phyloP scores from a whole-genome alignment of 768 basidiomycete genomes.

The Boletus tomentosulus region DNA sequence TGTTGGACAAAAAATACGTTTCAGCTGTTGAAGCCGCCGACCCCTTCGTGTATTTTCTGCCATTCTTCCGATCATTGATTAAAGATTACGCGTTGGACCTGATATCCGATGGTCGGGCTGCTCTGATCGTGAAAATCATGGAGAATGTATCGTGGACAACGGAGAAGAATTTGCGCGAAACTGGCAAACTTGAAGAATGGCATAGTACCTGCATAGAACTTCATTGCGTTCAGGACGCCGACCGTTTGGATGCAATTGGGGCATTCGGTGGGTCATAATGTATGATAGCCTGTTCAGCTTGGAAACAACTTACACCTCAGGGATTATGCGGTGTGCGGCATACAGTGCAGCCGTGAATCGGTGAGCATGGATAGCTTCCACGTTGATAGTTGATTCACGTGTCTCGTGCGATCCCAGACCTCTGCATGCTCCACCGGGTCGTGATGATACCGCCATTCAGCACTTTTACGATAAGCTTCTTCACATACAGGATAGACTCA shows the following conservation, averaged over 20 bases:
- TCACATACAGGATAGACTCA: conserved; percentile 67
- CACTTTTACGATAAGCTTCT: conserved; percentile 89
- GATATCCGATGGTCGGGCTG: conserved; percentile 56
- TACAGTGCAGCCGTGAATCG: conserved; percentile 54
- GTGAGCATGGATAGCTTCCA: conserved; percentile 23
- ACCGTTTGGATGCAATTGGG: conserved; percentile 75
- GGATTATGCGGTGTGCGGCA: conserved; percentile 66
- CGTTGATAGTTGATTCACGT: not conserved
- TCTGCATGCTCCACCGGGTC: conserved; percentile 43
- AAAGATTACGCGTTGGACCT: conserved; percentile 48
- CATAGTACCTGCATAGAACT: conserved; percentile 69
- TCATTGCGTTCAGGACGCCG: conserved; percentile 80
- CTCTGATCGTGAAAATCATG: conserved; percentile 54
- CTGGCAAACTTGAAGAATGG: conserved; percentile 59
- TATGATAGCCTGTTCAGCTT: not conserved
- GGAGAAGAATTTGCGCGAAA: conserved; percentile 61
- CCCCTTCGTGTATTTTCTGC: conserved; percentile 62
- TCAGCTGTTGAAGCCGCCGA: conserved; percentile 51
- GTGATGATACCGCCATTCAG: conserved; percentile 60
- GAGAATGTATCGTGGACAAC: conserved; percentile 85
- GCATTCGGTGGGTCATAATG: conserved; percentile 53
- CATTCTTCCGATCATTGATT: conserved; percentile 53
- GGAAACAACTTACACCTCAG: conserved; percentile 23
- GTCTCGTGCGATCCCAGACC: conserved; percentile 28
- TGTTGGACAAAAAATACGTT: conserved; percentile 84